These are phyloP conservation scores for Paecilomyces formosus DNA, from an alignment of 2,329 filamentous ascomycete genomes.

Conservation along the genomic window DNA sequence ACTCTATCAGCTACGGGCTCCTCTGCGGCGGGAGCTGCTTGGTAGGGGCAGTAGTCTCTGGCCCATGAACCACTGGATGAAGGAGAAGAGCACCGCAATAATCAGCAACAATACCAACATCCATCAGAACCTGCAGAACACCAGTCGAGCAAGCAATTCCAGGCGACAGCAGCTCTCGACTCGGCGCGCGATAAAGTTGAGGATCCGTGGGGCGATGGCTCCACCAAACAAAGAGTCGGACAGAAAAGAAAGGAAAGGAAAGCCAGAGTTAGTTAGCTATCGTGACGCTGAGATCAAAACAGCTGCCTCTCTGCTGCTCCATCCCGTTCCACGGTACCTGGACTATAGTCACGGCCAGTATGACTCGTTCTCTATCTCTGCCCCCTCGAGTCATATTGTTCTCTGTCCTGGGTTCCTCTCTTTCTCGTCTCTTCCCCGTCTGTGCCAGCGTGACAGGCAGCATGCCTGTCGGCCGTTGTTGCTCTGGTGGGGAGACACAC, in stretches of 20 bases:
- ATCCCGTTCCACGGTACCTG: not conserved
- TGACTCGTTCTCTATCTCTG: not conserved
- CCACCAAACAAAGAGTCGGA: not conserved
- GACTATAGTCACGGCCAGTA: not conserved
- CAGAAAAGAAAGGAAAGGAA: not conserved
- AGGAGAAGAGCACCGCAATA: not conserved
- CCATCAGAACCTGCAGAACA: not conserved
- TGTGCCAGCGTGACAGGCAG: not conserved
- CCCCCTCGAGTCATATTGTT: no score
- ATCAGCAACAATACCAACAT: not conserved
- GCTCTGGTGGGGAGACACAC: not conserved
- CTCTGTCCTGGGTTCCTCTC: not conserved
- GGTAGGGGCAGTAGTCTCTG: no score
- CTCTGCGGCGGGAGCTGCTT: no score
- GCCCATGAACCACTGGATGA: no score
- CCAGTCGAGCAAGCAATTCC: not conserved
- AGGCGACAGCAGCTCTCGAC: not conserved
- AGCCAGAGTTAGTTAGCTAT: not conserved
- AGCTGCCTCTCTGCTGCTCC: not conserved
- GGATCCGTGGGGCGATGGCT: not conserved
- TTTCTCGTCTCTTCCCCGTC: not conserved
- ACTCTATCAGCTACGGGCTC: no score
- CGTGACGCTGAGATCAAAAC: not conserved
- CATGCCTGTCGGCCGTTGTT: not conserved
- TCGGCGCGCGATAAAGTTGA: not conserved